A percentile compares a stretch with the other conserved stretches of the same genome.
phyloP scores from a whole-genome alignment of 2,329 filamentous ascomycete species.

The Septoria petroselini region DNA sequence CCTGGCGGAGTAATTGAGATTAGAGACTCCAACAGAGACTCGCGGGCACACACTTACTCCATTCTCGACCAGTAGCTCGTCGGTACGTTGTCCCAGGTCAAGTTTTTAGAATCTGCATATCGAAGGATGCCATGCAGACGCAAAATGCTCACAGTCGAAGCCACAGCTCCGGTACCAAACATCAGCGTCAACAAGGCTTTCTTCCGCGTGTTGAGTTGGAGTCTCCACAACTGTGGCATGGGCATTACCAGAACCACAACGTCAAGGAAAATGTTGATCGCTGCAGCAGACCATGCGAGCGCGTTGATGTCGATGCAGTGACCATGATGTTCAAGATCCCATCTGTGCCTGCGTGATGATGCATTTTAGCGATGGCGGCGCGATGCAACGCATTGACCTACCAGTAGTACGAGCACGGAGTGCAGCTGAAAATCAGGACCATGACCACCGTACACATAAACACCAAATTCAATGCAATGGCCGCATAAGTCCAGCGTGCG shows the following conservation, averaged over 20 bases:
- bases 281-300: conserved; percentile 22
- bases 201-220: conserved; percentile 23
- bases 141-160: conserved; percentile 21
- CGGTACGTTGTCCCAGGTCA: conserved; percentile 7
- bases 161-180: conserved; percentile 25
- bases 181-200: conserved; percentile 24
- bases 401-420: conserved; percentile 12
- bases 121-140: conserved; percentile 20
- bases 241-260: conserved; percentile 18
- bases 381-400: neutral
- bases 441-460: conserved; percentile 11
- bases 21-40: no score
- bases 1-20: neutral
- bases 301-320: conserved; percentile 24
- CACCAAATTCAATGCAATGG: conserved; percentile 9
- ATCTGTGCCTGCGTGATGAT: conserved; percentile 17
- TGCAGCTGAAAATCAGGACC: conserved; percentile 12
- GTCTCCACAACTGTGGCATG: conserved; percentile 24
- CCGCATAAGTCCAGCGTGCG: conserved; percentile 4
- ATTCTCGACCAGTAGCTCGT: conserved; percentile 5
- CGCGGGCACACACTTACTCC: neutral
- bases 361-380: neutral
- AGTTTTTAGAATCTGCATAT: conserved; percentile 20
- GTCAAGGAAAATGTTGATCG: conserved; percentile 23
- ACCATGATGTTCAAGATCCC: conserved; percentile 19